Conservation (phyloP, 2,329 filamentous ascomycete species). For the Epichloe baconii region DNA sequence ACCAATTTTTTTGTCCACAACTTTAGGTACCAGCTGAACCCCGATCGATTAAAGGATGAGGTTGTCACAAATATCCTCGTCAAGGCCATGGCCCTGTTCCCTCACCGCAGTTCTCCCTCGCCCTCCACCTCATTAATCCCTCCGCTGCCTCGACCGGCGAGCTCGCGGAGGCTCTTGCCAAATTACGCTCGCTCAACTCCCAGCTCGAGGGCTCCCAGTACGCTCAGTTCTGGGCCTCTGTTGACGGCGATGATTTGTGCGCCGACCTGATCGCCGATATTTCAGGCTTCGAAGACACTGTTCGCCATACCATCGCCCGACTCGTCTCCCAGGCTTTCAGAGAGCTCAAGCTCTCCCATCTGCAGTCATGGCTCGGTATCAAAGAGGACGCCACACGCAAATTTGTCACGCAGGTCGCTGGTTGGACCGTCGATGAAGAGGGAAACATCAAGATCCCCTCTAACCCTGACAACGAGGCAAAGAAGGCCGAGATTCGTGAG, state of each 20-base stretch:
- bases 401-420: conserved; percentile 74
- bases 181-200: conserved; percentile 71
- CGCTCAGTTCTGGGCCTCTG: conserved; percentile 78
- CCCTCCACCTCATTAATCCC: conserved; percentile 84
- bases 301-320: conserved; percentile 79
- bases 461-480: conserved; percentile 96
- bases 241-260: conserved; percentile 90
- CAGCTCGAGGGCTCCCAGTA: conserved; percentile 88
- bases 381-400: conserved; percentile 55
- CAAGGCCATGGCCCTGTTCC: conserved; percentile 95
- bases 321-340: conserved; percentile 73
- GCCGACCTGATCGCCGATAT: conserved; percentile 93
- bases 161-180: conserved; percentile 80
- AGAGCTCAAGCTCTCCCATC: conserved; percentile 52
- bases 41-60: conserved; percentile 91
- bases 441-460: conserved; percentile 62
- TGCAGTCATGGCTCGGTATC: conserved; percentile 67
- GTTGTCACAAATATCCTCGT: conserved; percentile 98
- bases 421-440: conserved; percentile 65
- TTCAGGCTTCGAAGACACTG: conserved; percentile 83
- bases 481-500: conserved; percentile 89
- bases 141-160: conserved; percentile 54
- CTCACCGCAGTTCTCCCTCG: conserved; percentile 85
- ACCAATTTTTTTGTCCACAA: neutral
- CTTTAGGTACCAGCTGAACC: conserved; percentile 95